Evolutionary conservation across 768 basidiomycete species (phyloP), one percentile per base, ranked within the genome.

Genomic region (Cyathus striatus): DNA sequence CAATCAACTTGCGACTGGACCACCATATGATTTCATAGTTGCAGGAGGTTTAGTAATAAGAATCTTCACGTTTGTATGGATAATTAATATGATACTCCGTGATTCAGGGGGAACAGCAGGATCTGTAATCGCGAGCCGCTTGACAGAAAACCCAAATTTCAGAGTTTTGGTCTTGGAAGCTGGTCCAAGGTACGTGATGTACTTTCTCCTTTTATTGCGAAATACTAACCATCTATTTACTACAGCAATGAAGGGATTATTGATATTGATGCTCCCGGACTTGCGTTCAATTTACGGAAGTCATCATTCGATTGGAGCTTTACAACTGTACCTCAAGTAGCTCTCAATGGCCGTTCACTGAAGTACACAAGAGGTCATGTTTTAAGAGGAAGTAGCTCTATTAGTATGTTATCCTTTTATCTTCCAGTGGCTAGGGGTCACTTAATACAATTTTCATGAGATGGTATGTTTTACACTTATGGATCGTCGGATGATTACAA

Each of bases 281-380:
- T 56, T 45, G 38, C 37, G 17, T 27, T 26, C n/a, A 43, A 47
- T 3, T 44, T 44, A 33, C 49, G 47, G 4, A 37, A 42, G 23
- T 49, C 53, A 5, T 37, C 36, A 3, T 61, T 44, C 38, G 61
- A 66, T 33, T 66, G 63, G 63, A 68, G 66, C 27, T 68, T 54
- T 30, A 66, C 65, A 9, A 65, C 64, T 4, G 54, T 51, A 2
- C 54, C 65, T n/a, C 66, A 66, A 43, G n/a, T 47, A 7, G 58
- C 49, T 9, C 47, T 64, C 4, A 55, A 58, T 42, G 52, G 52
- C 3, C 55, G 61, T 2, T 16, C 49, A 2, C 35, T 64, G 1
- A 12, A 47, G 7, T 62, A 60, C 44, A 45, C 59, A 2, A 27
- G 64, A 36, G 65, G 64, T 2, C 50, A 53, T 22, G 37, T 64